Base-by-base conservation (phyloP, 2,329 filamentous ascomycete genomes). In the Colletotrichum cereale region DNA sequence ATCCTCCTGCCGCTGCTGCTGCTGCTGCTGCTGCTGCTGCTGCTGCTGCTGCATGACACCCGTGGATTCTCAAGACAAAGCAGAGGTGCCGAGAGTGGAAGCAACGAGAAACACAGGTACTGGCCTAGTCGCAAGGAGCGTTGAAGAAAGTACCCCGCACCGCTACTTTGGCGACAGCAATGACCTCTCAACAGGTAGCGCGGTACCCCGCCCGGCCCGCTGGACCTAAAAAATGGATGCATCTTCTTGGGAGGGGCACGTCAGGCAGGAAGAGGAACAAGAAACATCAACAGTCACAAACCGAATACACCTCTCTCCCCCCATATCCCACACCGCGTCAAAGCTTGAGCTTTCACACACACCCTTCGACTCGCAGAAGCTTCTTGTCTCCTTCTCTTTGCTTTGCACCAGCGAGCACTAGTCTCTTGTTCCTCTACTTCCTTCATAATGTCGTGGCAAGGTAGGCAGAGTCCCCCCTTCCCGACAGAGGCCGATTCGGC, bases 391-490 rank as follows among this genome's bases (percentile, higher is more conserved):
- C 24, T 71, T 68, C 71, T 65, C 61, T 65, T 58, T 34, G 57
- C 67, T 64, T 73, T 72, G 50, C 63, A 67, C 71, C 60, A 72
- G 57, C 63, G 62, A 66, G 72, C 63, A 70, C 62, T 67, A 55
- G 73, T 71, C 47, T 66, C 55, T 56, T 62, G 24, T 64, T 67
- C 50, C 55, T 47, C 55, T 70, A 60, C 52, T 53, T 56, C 66
- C 76, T 75, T 72, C 79, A 89, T 77, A 80, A 92, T 93, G 91
- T 93, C 91, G 83, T 93, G 91, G 91, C 91, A 94, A 91, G 89
- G 92, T 93, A 79, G 78, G 79, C 79, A 47, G 21, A 74, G 24
- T 64, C 67, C 73, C 75, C 76, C 47, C 64, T 66, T 72, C 76
- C 75, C 47, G 36, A 36, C 31, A 40, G 34, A 21, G 40, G 29